A percentile compares a stretch with the other conserved stretches of the same genome.
Conservation (phyloP, 2,329 filamentous ascomycete genomes). For the Pseudogymnoascus pannorum region DNA sequence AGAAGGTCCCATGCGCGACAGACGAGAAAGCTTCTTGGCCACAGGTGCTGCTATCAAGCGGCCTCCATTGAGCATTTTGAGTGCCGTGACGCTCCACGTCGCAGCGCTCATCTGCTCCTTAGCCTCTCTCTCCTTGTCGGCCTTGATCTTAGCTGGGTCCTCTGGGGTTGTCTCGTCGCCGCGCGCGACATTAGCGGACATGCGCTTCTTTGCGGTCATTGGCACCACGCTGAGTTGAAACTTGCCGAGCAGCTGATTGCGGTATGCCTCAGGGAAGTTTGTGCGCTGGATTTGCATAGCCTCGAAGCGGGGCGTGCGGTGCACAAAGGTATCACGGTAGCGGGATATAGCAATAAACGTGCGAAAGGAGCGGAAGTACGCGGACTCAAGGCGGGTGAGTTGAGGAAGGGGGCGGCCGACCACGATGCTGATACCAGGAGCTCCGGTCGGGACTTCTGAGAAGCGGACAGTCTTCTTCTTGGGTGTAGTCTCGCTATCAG, state of each 20-base stretch:
- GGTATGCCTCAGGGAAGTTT: slow-evolving; percentile 63
- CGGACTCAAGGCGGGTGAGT: slow-evolving; percentile 56
- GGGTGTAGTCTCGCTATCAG: slow-evolving; percentile 28
- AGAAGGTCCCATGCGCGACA: slow-evolving; percentile 42
- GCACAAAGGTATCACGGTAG: slow-evolving; percentile 70
- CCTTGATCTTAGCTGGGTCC: slow-evolving; percentile 55
- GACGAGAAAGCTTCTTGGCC: slow-evolving; percentile 51
- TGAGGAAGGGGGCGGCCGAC: slow-evolving; percentile 42
- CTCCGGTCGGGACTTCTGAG: slow-evolving; percentile 38
- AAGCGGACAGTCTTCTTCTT: slow-evolving; percentile 73
- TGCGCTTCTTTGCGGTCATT: slow-evolving; percentile 62
- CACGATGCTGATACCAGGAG: slow-evolving; percentile 11
- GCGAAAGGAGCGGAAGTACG: slow-evolving; percentile 85
- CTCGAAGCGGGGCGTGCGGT: slow-evolving; percentile 79
- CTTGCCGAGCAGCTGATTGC: slow-evolving; percentile 76
- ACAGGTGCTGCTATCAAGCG: slow-evolving; percentile 57
- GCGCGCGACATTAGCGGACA: slow-evolving; percentile 64
- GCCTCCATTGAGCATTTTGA: slow-evolving; percentile 57
- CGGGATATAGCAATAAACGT: slow-evolving; percentile 61
- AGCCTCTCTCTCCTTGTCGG: slow-evolving; percentile 74
- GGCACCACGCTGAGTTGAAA: slow-evolving; percentile 68
- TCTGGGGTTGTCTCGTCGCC: slow-evolving; percentile 59
- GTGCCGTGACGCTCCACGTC: slow-evolving; percentile 54
- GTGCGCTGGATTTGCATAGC: slow-evolving; percentile 78
- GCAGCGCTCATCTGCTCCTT: slow-evolving; percentile 60